phyloP scores from a whole-genome alignment of 2,329 filamentous ascomycete genomes.

The Xylaria sp. region DNA sequence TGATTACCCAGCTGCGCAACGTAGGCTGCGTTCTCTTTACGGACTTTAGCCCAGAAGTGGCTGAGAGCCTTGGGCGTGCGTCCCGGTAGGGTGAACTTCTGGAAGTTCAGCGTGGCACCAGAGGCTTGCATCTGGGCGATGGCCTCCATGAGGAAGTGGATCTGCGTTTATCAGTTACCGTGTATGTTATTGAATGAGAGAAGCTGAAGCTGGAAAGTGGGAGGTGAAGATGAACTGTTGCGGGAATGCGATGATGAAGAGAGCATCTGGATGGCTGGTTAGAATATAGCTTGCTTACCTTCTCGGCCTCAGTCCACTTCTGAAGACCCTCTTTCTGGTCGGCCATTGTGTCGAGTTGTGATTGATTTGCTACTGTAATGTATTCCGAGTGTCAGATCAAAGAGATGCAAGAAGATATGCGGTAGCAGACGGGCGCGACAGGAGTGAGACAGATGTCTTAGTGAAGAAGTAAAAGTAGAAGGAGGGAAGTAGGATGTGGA shows the following conservation, averaged over 20 bases:
- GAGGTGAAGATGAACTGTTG: background rate
- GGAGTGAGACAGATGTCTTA: background rate
- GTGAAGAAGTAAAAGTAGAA: no score
- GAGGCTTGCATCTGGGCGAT: conserved; percentile 8
- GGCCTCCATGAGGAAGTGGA: conserved; percentile 2
- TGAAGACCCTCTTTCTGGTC: background rate
- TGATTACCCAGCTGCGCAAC: background rate
- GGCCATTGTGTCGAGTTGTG: conserved; percentile 14
- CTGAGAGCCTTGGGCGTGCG: conserved; percentile 23
- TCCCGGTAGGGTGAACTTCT: background rate
- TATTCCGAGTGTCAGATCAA: background rate
- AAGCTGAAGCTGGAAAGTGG: background rate
- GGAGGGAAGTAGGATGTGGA: no score
- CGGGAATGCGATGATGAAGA: background rate
- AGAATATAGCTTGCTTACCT: conserved; percentile 22
- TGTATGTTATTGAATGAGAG: background rate
- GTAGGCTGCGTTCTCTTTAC: conserved; percentile 1
- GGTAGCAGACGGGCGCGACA: background rate
- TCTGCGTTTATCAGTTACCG: conserved; percentile 10
- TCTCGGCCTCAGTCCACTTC: conserved; percentile 29
- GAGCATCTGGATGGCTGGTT: background rate
- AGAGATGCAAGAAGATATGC: background rate
- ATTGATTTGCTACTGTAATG: background rate
- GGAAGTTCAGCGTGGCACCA: background rate
- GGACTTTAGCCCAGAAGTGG: conserved; percentile 20